Evolutionary conservation across 768 basidiomycete species (phyloP).

Genomic region (Rhizopogon salebrosus): DNA sequence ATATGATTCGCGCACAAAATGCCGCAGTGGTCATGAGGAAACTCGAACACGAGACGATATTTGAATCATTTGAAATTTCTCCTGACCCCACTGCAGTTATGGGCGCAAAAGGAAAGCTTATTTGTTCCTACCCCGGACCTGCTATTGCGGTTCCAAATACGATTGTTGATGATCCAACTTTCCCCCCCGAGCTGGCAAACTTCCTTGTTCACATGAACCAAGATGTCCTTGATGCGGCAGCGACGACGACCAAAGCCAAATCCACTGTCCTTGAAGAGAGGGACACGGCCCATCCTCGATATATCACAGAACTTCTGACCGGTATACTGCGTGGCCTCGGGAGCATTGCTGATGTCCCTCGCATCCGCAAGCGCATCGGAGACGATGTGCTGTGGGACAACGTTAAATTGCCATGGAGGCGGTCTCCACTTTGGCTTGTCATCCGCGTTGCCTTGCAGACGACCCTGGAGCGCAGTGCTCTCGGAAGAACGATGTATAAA

Average conservation of each 20-base stretch:
- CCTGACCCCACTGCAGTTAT: slow-evolving; percentile 32
- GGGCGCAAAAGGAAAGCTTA: slow-evolving; percentile 34
- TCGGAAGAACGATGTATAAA: slow-evolving; percentile 22
- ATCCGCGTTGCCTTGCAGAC: slow-evolving; percentile 43
- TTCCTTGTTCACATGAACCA: slow-evolving; percentile 33
- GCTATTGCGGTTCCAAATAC: slow-evolving; percentile 32
- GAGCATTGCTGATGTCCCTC: slow-evolving; percentile 20
- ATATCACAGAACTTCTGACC: slow-evolving; percentile 44
- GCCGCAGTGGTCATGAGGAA: slow-evolving; percentile 39
- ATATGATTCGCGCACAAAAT: slow-evolving; percentile 42
- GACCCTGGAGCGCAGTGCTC: slow-evolving; percentile 17
- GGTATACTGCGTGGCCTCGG: slow-evolving; percentile 40
- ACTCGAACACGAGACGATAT: slow-evolving; percentile 20
- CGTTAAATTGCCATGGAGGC: slow-evolving; percentile 40
- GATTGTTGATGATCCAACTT: slow-evolving; percentile 21
- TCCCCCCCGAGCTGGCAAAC: slow-evolving; percentile 29
- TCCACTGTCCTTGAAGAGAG: slow-evolving; percentile 14
- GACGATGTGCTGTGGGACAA: slow-evolving; percentile 43
- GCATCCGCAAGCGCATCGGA: slow-evolving; percentile 37
- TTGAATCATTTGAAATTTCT: slow-evolving; percentile 45
- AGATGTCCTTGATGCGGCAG: slow-evolving; percentile 25
- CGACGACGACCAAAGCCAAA: slow-evolving; percentile 31
- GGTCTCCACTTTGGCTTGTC: slow-evolving; percentile 46
- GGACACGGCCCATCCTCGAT: slow-evolving; percentile 39
- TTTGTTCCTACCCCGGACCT: slow-evolving; percentile 42